phyloP scores from a whole-genome alignment of 306 rosid species.

The Senna siamea region DNA sequence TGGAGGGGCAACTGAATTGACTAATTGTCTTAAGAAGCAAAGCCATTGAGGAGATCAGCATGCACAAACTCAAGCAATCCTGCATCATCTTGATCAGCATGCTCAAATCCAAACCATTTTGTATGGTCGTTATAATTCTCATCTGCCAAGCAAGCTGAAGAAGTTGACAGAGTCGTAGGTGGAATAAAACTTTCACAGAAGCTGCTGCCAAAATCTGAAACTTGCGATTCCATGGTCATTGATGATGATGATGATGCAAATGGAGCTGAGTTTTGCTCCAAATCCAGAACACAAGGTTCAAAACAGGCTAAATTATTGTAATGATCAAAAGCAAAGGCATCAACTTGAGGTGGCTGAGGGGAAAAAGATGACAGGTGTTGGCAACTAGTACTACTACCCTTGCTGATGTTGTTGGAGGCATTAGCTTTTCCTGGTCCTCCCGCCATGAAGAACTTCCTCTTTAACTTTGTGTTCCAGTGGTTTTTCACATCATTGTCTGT shows the following conservation, averaged over 20 bases:
- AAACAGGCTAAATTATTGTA: background rate
- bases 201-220: slow-evolving; percentile 24
- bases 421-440: no score
- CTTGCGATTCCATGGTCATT: slow-evolving; percentile 16
- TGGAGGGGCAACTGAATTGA: slow-evolving; percentile 4
- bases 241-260: slow-evolving; percentile 5
- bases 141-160: slow-evolving; percentile 23
- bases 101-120: slow-evolving; percentile 28
- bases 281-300: slow-evolving; percentile 5
- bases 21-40: slow-evolving; percentile 32
- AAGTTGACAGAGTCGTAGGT: slow-evolving; percentile 2
- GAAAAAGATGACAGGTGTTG: slow-evolving; percentile 20
- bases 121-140: background rate
- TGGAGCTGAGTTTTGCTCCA: slow-evolving; percentile 22
- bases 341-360: slow-evolving; percentile 34
- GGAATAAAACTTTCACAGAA: background rate
- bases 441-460: slow-evolving; percentile 39
- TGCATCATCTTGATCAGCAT: slow-evolving; percentile 23
- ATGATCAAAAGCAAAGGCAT: slow-evolving; percentile 6
- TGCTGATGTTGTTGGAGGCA: no score
- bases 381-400: background rate
- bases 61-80: slow-evolving; percentile 30
- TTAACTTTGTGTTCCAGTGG: slow-evolving; percentile 44
- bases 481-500: slow-evolving; percentile 47
- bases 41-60: slow-evolving; percentile 37